Percentiles rank a stretch among this genome's conserved stretches.
phyloP scores from a whole-genome alignment of 2,329 filamentous ascomycete genomes.

The Phoma sp. region DNA sequence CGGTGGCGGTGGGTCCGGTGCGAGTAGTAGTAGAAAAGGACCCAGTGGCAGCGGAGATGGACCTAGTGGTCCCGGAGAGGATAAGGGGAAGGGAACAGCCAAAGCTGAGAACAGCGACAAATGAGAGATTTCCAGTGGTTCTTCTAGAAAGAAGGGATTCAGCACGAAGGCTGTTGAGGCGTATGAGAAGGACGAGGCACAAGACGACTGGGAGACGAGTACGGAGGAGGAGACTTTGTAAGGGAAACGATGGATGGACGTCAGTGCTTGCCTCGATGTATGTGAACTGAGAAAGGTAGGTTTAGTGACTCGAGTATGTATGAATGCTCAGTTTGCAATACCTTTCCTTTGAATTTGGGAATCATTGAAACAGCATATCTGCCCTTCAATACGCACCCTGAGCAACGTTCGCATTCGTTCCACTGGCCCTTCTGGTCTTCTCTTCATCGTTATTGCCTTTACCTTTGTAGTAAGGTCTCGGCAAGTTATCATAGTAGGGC shows the following conservation, averaged over 20 bases:
- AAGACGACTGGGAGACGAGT: not conserved
- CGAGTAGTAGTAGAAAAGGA: not conserved
- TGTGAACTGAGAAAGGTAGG: not conserved
- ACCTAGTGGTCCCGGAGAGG: too few relatives aligned
- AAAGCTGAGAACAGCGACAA: not conserved
- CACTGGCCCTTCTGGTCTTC: not conserved
- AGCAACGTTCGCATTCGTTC: not conserved
- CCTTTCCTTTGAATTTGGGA: not conserved
- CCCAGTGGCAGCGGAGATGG: too few relatives aligned
- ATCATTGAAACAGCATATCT: not conserved
- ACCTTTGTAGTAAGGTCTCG: constrained; percentile 39
- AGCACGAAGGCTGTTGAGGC: too few relatives aligned
- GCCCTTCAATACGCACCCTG: not conserved
- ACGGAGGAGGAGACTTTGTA: not conserved
- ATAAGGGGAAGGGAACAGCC: not conserved
- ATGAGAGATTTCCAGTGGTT: not conserved
- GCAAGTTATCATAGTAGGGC: constrained; percentile 58
- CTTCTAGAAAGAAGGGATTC: not conserved
- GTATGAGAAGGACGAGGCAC: not conserved
- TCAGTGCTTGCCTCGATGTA: not conserved
- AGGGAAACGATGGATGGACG: not conserved
- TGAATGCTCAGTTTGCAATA: not conserved
- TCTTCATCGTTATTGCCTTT: not conserved
- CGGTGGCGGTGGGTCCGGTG: not conserved
- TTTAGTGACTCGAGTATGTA: not conserved